phyloP scores from a whole-genome alignment of 208 protist species.

The Acanthamoeba sp. region DNA sequence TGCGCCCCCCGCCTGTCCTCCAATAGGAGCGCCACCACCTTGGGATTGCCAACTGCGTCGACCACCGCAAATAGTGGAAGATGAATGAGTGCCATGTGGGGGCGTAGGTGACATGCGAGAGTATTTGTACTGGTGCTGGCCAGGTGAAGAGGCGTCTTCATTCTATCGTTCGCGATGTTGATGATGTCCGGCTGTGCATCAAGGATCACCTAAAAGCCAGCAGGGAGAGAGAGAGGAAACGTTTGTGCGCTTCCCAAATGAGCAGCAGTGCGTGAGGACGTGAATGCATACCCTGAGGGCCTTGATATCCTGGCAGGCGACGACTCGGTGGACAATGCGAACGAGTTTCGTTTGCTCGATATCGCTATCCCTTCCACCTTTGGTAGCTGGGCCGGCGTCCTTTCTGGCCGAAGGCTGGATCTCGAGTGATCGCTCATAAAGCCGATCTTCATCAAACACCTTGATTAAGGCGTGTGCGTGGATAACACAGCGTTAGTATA shows the following conservation, averaged over 20 bases:
- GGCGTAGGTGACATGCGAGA: neutral
- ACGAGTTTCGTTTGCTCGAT: slow-evolving; percentile 47
- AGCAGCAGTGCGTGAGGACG: too few relatives aligned
- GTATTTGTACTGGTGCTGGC: neutral
- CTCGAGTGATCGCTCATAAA: slow-evolving; percentile 52
- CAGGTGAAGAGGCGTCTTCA: slow-evolving; percentile 55
- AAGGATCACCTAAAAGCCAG: slow-evolving; percentile 8
- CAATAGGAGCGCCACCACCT: slow-evolving; percentile 22
- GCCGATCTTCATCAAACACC: slow-evolving; percentile 49
- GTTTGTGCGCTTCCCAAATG: too few relatives aligned
- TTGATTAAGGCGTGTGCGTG: too few relatives aligned
- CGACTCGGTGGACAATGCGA: slow-evolving; percentile 53
- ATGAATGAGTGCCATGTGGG: neutral
- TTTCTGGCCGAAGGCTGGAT: slow-evolving; percentile 32
- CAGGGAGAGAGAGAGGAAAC: neutral
- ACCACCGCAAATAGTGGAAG: neutral
- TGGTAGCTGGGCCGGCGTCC: neutral
- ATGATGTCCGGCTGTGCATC: slow-evolving; percentile 62
- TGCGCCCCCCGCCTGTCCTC: slow-evolving; percentile 33
- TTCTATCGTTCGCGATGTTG: neutral
- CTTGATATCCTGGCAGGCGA: slow-evolving; percentile 51
- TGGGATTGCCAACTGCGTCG: slow-evolving; percentile 13
- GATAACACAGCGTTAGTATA: too few relatives aligned
- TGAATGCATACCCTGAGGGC: neutral
- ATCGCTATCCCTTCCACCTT: neutral